phyloP scores from a whole-genome alignment of 2,329 filamentous ascomycete species.

The Penicillium brasilianum region DNA sequence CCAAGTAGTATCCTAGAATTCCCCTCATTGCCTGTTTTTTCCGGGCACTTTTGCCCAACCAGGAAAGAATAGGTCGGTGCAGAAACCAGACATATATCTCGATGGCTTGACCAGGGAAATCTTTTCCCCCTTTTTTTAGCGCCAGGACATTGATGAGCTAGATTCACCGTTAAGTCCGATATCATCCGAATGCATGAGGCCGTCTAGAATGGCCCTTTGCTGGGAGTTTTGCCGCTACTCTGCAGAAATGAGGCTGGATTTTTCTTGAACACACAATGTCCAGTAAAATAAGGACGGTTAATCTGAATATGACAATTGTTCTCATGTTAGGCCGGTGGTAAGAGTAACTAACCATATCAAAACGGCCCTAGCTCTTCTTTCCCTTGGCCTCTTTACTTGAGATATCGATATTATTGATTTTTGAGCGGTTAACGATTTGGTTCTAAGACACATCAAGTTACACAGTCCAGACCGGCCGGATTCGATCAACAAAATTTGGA shows the following conservation, averaged over 20 bases:
- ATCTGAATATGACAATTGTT: neutral
- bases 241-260: conserved; percentile 3
- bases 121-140: neutral
- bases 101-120: neutral
- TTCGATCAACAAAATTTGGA: conserved; percentile 6
- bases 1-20: neutral
- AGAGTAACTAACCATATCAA: neutral
- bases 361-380: neutral
- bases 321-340: neutral
- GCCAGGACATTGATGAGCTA: neutral
- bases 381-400: neutral
- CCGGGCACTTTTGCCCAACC: conserved; percentile 17
- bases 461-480: conserved; percentile 23
- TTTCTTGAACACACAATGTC: neutral
- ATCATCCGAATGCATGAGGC: conserved; percentile 20
- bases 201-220: neutral
- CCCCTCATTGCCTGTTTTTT: conserved; percentile 15
- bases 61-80: conserved; percentile 8
- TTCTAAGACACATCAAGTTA: conserved; percentile 31
- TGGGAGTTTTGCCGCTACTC: neutral
- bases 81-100: conserved; percentile 19
- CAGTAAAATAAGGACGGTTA: neutral
- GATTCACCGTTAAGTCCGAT: conserved; percentile 17
- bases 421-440: neutral
- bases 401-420: neutral